These are phyloP conservation scores for Trametes elegans DNA, from an alignment of 768 basidiomycete genomes.

Conservation along the genomic window DNA sequence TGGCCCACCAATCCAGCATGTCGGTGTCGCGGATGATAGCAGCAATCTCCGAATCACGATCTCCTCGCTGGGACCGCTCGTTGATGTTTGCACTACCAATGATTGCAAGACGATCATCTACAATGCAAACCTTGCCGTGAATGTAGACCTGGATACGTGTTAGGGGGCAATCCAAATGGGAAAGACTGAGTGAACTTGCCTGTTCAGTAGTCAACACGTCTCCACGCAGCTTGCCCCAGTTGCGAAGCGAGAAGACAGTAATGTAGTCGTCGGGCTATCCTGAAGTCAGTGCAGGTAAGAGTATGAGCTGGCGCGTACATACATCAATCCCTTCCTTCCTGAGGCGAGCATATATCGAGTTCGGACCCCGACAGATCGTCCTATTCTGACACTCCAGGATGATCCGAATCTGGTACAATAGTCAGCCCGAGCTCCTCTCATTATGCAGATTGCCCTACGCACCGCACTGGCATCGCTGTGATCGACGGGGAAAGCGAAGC, in stretches of 20 bases:
- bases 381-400: constrained; percentile 95
- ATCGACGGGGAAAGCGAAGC: constrained; percentile 91
- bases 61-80: constrained; percentile 92
- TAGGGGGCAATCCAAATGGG: neutral
- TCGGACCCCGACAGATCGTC: constrained; percentile 82
- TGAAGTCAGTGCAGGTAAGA: neutral
- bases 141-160: constrained; percentile 67
- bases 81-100: constrained; percentile 98
- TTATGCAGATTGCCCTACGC: constrained; percentile 29
- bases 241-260: constrained; percentile 84
- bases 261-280: constrained; percentile 91
- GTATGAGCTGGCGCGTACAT: constrained; percentile 25
- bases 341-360: constrained; percentile 87
- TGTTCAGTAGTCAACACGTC: constrained; percentile 87
- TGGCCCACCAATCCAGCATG: constrained; percentile 82
- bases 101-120: constrained; percentile 92
- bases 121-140: constrained; percentile 66
- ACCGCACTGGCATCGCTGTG: constrained; percentile 91
- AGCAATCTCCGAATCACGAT: constrained; percentile 94
- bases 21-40: constrained; percentile 95
- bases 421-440: neutral
- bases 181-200: constrained; percentile 35
- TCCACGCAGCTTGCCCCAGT: constrained; percentile 89
- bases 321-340: constrained; percentile 88
- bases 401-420: constrained; percentile 70